Evolutionary conservation across 179 eudicot species (phyloP).

Genomic region (Silene vulgaris): DNA sequence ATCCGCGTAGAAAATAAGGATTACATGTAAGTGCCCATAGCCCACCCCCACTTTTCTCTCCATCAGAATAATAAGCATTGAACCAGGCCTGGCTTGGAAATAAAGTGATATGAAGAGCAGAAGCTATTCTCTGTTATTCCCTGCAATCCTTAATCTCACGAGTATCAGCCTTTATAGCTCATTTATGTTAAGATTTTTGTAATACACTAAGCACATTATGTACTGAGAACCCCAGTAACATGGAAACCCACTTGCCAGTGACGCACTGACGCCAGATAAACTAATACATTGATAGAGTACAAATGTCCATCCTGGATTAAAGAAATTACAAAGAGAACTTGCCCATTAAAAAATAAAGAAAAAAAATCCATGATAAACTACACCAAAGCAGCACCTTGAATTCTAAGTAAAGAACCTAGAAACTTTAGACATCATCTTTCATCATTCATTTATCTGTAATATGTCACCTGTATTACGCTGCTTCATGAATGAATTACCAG

Average conservation of each 20-base stretch:
- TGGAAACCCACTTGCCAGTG: not conserved
- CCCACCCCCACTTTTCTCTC: not conserved
- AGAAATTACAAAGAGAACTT: not conserved
- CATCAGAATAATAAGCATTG: not conserved
- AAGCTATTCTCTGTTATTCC: not conserved
- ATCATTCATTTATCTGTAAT: not conserved
- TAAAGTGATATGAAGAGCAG: not conserved
- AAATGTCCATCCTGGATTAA: not conserved
- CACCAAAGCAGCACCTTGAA: not conserved
- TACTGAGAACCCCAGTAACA: not conserved
- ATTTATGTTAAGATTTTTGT: too few species aligned
- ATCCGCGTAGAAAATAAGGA: not conserved
- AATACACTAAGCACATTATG: not conserved
- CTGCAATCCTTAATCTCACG: not conserved
- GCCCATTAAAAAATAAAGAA: not conserved
- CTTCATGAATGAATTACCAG: not conserved
- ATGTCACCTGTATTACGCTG: not conserved
- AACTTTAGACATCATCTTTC: not conserved
- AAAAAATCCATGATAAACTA: not conserved
- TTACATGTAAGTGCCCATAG: not conserved
- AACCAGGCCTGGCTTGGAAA: not conserved
- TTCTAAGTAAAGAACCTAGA: not conserved
- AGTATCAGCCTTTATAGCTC: not conserved
- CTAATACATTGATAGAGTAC: not conserved
- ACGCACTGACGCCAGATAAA: not conserved